Conservation (phyloP, 768 basidiomycete species). For the Tricholoma saponaceum region DNA sequence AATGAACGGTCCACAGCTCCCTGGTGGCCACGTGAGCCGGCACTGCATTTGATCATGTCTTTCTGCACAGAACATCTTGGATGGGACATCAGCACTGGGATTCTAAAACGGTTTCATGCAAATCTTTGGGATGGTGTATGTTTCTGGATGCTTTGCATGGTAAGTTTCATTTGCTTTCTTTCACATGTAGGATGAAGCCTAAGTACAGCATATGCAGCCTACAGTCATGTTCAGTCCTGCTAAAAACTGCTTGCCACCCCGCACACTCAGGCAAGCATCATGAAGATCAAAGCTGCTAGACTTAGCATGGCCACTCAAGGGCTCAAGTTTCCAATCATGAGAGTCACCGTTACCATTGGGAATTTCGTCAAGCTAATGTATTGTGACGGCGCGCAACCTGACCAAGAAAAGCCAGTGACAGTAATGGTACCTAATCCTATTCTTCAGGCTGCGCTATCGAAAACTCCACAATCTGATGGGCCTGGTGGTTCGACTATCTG, state of each 20-base stretch:
- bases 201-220: background rate
- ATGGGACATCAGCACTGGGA: background rate
- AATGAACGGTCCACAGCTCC: background rate
- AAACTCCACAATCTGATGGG: too few relatives aligned
- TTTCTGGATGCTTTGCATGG: background rate
- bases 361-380: background rate
- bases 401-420: background rate
- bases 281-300: background rate
- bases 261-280: background rate
- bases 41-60: background rate
- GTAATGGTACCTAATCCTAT: background rate
- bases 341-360: background rate
- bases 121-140: background rate
- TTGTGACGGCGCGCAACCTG: background rate
- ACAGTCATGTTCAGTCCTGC: background rate
- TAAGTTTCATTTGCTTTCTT: background rate
- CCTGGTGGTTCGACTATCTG: too few relatives aligned
- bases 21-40: background rate
- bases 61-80: background rate
- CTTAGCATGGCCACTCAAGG: background rate
- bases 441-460: background rate
- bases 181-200: background rate
- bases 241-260: background rate
- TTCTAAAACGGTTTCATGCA: background rate
- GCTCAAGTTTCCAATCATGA: background rate